Conservation (phyloP, 164 flowering plant species). For the grape (Vitis vinifera) region ASM3070453v1 NC_081811.1:8375001-8375500, state of each 20-base stretch:
- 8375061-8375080: constrained; percentile 78
- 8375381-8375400: constrained; percentile 52
- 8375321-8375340: constrained; percentile 47
- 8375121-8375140: constrained; percentile 44
- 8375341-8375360: constrained; percentile 38
- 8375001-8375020: constrained; percentile 66
- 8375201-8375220: constrained; percentile 61
- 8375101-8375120: constrained; percentile 67
- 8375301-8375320: constrained; percentile 72
- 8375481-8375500: constrained; percentile 54
- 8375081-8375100: constrained; percentile 74
- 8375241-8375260: constrained; percentile 47
- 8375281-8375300: constrained; percentile 54
- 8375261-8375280: constrained; percentile 55
- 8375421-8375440: constrained; percentile 50
- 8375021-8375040: constrained; percentile 49
- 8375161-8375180: constrained; percentile 71
- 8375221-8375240: constrained; percentile 61
- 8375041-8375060: constrained; percentile 55
- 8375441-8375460: constrained; percentile 64
- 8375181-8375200: constrained; percentile 66
- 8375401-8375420: constrained; percentile 33
- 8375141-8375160: constrained; percentile 57
- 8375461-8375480: constrained; percentile 69
- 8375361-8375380: constrained; percentile 63